Percentiles rank a stretch among this genome's conserved stretches.
phyloP scores from a whole-genome alignment of 2,329 filamentous ascomycete genomes.

The Colletotrichum endophyticum region DNA sequence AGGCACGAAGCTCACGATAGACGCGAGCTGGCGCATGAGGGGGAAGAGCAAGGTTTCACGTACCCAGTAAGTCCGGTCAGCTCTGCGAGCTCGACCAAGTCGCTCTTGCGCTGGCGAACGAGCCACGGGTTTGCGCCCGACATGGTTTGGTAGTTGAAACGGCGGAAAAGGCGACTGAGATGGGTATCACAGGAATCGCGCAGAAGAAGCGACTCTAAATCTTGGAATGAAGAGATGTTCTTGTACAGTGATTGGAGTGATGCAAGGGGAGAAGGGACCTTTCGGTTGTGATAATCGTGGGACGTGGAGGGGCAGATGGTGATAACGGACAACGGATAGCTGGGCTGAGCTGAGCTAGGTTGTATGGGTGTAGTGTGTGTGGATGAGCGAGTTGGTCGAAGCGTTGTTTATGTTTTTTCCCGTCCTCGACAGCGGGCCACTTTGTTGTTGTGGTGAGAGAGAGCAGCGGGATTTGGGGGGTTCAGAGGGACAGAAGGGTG shows the following conservation, averaged over 20 bases:
- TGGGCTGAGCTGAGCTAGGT: conserved; percentile 13
- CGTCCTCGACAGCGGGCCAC: conserved; percentile 10
- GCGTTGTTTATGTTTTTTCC: conserved; percentile 39
- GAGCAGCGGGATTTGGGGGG: not conserved
- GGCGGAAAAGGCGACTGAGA: not conserved
- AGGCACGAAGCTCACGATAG: not conserved
- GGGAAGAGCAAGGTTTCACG: conserved; percentile 35
- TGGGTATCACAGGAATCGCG: conserved; percentile 15
- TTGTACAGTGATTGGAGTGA: not conserved
- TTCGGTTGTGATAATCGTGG: not conserved
- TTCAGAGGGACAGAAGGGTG: not conserved
- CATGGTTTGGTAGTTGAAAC: conserved; percentile 47
- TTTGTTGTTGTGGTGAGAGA: not conserved
- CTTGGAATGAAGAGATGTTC: not conserved
- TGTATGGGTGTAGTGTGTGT: conserved; percentile 8
- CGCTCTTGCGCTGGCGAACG: conserved; percentile 80
- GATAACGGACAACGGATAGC: conserved; percentile 4
- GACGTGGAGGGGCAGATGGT: conserved; percentile 17
- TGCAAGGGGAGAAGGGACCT: not conserved
- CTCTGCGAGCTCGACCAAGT: conserved; percentile 77
- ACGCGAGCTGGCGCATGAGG: not conserved
- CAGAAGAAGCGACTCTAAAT: not conserved
- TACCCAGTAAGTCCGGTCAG: conserved; percentile 76
- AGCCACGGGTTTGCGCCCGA: conserved; percentile 74
- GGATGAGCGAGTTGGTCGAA: conserved; percentile 19